Evolutionary conservation across 1,139 yeast genomes (phyloP).

Genomic region (Saccharomyces hybrid): DNA sequence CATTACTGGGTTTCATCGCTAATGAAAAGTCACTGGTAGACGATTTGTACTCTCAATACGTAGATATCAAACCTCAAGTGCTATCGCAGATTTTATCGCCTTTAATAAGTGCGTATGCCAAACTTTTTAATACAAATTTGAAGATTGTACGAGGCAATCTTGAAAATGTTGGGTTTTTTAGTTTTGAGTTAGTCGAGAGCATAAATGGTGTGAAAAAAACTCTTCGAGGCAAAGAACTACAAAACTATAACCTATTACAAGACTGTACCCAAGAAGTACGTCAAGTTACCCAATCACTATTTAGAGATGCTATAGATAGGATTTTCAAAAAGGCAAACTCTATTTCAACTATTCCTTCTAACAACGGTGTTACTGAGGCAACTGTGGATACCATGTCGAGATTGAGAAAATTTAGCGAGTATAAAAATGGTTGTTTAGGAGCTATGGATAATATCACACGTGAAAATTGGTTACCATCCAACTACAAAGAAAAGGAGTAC

Average conservation of each 20-base stretch:
- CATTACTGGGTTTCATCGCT: slow-evolving; percentile 43
- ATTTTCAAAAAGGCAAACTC: slow-evolving; percentile 46
- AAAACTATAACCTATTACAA: slow-evolving; percentile 12
- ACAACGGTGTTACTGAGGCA: slow-evolving; percentile 60
- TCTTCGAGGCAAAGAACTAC: slow-evolving; percentile 23
- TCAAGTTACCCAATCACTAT: slow-evolving; percentile 38
- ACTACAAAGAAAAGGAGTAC: slow-evolving; percentile 28
- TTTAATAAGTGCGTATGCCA: slow-evolving; percentile 33
- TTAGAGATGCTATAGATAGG: slow-evolving; percentile 45
- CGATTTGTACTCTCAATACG: slow-evolving; percentile 33
- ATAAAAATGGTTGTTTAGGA: slow-evolving; percentile 44
- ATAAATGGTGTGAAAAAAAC: slow-evolving; percentile 27
- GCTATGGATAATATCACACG: slow-evolving; percentile 47
- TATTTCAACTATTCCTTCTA: slow-evolving; percentile 44
- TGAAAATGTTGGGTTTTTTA: slow-evolving; percentile 37
- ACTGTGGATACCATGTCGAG: slow-evolving; percentile 61
- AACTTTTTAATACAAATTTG: slow-evolving; percentile 33
- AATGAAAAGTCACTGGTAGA: slow-evolving; percentile 41
- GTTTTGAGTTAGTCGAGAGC: slow-evolving; percentile 41
- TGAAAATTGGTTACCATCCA: slow-evolving; percentile 66
- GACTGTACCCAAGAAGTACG: slow-evolving; percentile 19
- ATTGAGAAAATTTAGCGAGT: slow-evolving; percentile 58
- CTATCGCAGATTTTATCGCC: slow-evolving; percentile 38
- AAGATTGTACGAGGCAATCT: slow-evolving; percentile 33
- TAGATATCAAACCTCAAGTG: slow-evolving; percentile 34